Percentiles rank a stretch among this genome's conserved stretches.
Conservation (phyloP, 2,329 filamentous ascomycete genomes). For the Calonectria montana region DNA sequence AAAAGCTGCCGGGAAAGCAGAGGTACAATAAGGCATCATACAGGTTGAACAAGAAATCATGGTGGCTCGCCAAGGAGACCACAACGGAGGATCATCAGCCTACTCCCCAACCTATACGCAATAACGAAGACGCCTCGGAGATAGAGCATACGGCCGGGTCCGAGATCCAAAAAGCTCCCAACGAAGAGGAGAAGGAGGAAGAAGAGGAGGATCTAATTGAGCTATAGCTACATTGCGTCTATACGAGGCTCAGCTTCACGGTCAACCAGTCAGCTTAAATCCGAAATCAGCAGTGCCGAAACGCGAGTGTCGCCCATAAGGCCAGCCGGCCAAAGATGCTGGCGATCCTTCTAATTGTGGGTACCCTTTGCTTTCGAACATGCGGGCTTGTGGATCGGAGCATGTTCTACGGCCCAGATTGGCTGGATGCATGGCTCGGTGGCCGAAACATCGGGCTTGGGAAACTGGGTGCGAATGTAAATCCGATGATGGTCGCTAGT, state of each 20-base stretch:
- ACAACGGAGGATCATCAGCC: neutral
- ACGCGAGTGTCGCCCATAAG: neutral
- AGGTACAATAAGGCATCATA: constrained; percentile 19
- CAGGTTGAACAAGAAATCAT: neutral
- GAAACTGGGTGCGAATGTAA: neutral
- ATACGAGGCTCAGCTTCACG: neutral
- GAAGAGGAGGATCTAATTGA: constrained; percentile 29
- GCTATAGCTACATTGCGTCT: neutral
- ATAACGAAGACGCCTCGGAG: neutral
- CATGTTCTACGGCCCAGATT: neutral
- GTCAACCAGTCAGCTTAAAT: neutral
- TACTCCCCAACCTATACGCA: neutral
- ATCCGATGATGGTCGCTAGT: neutral
- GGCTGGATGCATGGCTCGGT: neutral
- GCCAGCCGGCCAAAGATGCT: too few species aligned
- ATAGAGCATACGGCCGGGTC: neutral
- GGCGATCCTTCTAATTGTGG: neutral
- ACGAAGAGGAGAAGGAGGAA: constrained; percentile 16
- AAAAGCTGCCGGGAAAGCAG: constrained; percentile 17
- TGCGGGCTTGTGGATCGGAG: neutral
- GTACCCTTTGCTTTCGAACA: neutral
- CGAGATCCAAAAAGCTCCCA: neutral
- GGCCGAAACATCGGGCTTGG: constrained; percentile 1
- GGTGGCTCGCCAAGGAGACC: neutral
- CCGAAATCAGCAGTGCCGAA: neutral